Conservation (phyloP, 495 filamentous ascomycete genomes). For the Daldinia childiae region DNA sequence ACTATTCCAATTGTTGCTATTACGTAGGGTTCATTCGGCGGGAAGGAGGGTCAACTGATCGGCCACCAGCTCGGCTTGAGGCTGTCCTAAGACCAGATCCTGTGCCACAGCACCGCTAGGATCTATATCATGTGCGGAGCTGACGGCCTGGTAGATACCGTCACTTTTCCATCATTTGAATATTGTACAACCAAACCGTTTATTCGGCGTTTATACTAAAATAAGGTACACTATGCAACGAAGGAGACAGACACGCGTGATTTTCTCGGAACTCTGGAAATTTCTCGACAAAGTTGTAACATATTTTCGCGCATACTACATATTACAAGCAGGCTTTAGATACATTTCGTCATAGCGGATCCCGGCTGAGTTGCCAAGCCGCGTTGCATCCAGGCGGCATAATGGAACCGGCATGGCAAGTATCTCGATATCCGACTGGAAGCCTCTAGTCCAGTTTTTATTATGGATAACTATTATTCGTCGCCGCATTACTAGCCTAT, state of each 20-base stretch:
- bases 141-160: slow-evolving; percentile 19
- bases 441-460: background rate
- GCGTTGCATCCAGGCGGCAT: slow-evolving; percentile 18
- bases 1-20: background rate
- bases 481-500: background rate
- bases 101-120: slow-evolving; percentile 28
- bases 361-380: slow-evolving; percentile 26
- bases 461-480: background rate
- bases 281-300: background rate
- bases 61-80: slow-evolving; percentile 12
- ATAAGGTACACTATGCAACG: background rate
- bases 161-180: slow-evolving; percentile 19
- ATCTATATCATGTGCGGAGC: slow-evolving; percentile 32
- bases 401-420: background rate
- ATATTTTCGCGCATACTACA: background rate
- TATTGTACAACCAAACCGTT: slow-evolving; percentile 6
- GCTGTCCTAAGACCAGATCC: slow-evolving; percentile 32
- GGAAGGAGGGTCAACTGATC: slow-evolving; percentile 32
- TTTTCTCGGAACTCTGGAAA: background rate
- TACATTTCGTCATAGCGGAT: slow-evolving; percentile 38
- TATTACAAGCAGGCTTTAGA: slow-evolving; percentile 7
- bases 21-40: background rate
- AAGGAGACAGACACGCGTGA: slow-evolving; percentile 5
- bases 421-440: background rate
- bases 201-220: background rate